Percentiles rank a stretch among this genome's conserved stretches.
Evolutionary conservation across 148 eudicot genomes (phyloP).

Genomic region (Rheum nobile): DNA sequence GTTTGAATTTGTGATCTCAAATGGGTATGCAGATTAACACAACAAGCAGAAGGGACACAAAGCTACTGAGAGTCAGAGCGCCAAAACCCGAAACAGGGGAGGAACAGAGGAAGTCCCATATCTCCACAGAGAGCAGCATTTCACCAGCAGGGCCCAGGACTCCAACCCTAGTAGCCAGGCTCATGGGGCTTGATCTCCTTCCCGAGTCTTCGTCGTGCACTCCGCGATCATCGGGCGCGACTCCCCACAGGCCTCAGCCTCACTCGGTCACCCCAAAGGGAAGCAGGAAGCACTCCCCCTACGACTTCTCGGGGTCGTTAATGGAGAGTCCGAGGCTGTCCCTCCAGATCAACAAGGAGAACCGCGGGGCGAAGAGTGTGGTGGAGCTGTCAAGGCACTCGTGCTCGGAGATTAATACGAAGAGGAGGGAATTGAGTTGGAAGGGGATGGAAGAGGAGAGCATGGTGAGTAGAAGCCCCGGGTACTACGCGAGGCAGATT

Average conservation of each 20-base stretch:
- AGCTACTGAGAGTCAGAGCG: conserved; percentile 19
- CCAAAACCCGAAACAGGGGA: conserved; percentile 16
- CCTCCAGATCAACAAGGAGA: conserved; percentile 54
- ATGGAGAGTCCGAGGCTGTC: conserved; percentile 50
- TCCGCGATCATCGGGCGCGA: not conserved
- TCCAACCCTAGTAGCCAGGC: conserved; percentile 52
- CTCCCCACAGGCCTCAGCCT: conserved; percentile 5
- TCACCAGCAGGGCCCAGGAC: conserved; percentile 32
- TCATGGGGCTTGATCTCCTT: conserved; percentile 63
- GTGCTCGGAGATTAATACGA: conserved; percentile 27
- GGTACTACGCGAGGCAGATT: conserved; percentile 48
- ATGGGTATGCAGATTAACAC: conserved; percentile 14
- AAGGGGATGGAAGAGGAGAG: conserved; percentile 19
- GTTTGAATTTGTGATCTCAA: not conserved
- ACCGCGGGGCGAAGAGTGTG: conserved; percentile 16
- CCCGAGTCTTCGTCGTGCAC: conserved; percentile 25
- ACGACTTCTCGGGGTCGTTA: conserved; percentile 7
- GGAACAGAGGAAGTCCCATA: conserved; percentile 17
- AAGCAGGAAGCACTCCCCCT: not conserved
- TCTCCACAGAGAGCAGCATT: conserved; percentile 26
- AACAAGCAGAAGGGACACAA: conserved; percentile 30
- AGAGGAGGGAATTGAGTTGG: conserved; percentile 14
- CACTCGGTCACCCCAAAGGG: conserved; percentile 17
- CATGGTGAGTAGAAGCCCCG: conserved; percentile 23
- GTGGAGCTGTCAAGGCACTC: conserved; percentile 34